Base-by-base conservation (phyloP, 768 basidiomycete species). In the Trametes cingulata region DNA sequence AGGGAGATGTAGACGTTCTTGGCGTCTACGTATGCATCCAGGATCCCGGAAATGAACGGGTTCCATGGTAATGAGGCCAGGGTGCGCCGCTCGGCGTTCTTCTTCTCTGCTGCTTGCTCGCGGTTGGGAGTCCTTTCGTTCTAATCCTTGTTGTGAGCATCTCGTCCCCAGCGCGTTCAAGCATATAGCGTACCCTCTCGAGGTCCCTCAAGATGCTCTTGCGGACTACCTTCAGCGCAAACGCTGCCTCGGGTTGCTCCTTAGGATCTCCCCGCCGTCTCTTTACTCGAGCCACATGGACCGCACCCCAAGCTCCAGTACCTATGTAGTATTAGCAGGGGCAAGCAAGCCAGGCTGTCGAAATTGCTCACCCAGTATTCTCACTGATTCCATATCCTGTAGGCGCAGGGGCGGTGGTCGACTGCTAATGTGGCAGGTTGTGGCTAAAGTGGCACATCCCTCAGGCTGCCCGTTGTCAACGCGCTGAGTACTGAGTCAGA, bases 21-120 rank as follows among this genome's bases (percentile, higher is more conserved):
- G 1, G 69, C 37, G 66, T 87, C 86, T 39, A 74, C 63, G 65
- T 84, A 82, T 0, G 69, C 71, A 50, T 78, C 72, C 33, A 83
- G 60, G 2, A 83, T 68, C 3, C 81, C 81, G 8, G 73, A 72
- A 35, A 84, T 67, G 72, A 84, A 86, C 0, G 85, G 79, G 54
- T 76, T 79, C 85, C 85, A 86, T 4, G 76, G 75, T 20, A 86
- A 70, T 45, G 63, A 60, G 15, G 68, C 66, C 10, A 86, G 78
- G 15, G 65, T 60, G 17, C 65, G 65, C 29, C 79, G 76, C 71
- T 86, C 85, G 4, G 65, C 57, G 58, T 81, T 62, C 39, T 63
- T 64, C 25, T 37, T 24, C 39, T 64, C 51, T 5, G 46, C 29
- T 5, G 51, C 56, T 14, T 37, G 12, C 25, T 19, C 17, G 19